Base-by-base conservation (phyloP, 352 stramenopile genomes). In the Phytophthora ramorum region DNA sequence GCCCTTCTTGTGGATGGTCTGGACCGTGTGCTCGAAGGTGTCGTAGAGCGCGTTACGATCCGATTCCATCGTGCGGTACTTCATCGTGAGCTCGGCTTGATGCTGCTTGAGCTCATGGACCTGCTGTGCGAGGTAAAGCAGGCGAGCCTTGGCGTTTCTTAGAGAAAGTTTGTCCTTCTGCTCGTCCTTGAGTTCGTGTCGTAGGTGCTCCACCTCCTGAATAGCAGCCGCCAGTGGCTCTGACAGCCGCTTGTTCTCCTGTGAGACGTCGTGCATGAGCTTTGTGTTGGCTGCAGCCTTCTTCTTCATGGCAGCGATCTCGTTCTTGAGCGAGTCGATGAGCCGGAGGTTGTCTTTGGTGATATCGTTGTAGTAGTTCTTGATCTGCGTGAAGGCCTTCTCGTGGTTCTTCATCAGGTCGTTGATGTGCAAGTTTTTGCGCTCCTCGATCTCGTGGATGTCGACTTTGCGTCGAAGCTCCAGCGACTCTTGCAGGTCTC, bases 311-410 rank as follows among this genome's bases (percentile, higher is more conserved):
- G 94, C 88, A n/a, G 76, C 70, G 55, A 98, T 90, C 75, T 98
- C 90, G 59, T 90, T 87, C 77, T 98, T 97, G 53, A 98, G 84
- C 20, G 80, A 91, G 32, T 96, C 85, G 51, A 98, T 98, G 41
- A 98, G 82, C 9, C 91, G 85, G 20, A 98, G 58, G 65, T 98
- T 98, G 73, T 97, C 86, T 50, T 95, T 92, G 14, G 95, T 98
- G 62, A 98, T 98, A 62, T 98, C 92, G 70, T 98, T 98, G 71
- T 98, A 98, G 85, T 98, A 98, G 51, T 92, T 90, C 62, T 98
- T 98, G 83, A 98, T 98, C 81, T 98, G 91, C 7, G 79, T 85
- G 66, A 97, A 97, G 16, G 91, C 91, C 61, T 95, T 96, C 61
- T 97, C 89, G 69, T 98, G 93, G 75, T 98, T 98, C 62, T 89